Base-by-base conservation (phyloP, 805 yeast species). In the Kuraishia capsulata region DNA sequence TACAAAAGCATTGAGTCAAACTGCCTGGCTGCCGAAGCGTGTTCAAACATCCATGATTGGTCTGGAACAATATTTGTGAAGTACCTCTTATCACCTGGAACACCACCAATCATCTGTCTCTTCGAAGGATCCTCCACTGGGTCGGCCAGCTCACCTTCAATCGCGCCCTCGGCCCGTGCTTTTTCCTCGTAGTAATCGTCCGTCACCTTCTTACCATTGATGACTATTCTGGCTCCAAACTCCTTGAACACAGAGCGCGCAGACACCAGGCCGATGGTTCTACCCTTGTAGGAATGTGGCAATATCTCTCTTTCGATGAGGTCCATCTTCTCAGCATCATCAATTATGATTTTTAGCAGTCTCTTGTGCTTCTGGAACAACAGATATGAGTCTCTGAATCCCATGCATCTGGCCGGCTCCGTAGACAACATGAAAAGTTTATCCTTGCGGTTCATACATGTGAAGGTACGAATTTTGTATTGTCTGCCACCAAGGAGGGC, bases 341-440 rank as follows among this genome's bases (percentile, higher is more conserved):
- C 67, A 34, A 89, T 67, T 9, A 83, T 76, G 44, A 81, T 73
- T 53, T 89, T 87, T 64, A 71, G 81, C 38, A 92, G 65, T 37
- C 75, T 67, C 37, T 78, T 73, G 61, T 90, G 96, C 36, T 88
- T 83, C 54, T 89, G 95, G 62, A 90, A 88, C 42, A 90, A 67
- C 38, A 88, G 65, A 52, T 90, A 88, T 2, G 96, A 85, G 54
- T 90, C 97, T 48, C 96, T 72, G 62, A 88, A 85, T 3, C 97
- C 97, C 44, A 90, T 87, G 51, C 90, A 78, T 48, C 97, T 73
- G 1, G 98, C 97, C 2, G 96, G 96, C 54, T 92, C 98, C 0
- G 97, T 89, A 2, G 95, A 81, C 35, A 92, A 73, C 95, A 90
- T 89, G 58, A 76, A 92, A 41, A 79, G 67, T 46, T 79, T 69